Percentiles rank a stretch among this genome's conserved stretches.
Evolutionary conservation across 2,329 filamentous ascomycete genomes (phyloP).

Genomic region (Trichoderma koningii): DNA sequence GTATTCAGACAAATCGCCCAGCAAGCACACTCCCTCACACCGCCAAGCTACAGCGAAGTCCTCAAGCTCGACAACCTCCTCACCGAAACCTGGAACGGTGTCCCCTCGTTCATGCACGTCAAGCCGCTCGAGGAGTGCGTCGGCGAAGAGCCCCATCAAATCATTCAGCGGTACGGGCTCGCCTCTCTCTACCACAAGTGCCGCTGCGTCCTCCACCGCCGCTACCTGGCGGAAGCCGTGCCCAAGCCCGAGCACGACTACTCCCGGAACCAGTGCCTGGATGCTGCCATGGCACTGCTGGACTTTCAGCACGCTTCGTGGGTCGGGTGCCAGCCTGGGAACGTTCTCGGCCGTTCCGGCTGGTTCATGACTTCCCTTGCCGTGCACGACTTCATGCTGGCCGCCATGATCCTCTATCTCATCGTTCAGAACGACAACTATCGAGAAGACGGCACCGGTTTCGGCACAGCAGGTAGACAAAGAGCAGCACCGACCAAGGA

Average conservation of each 20-base stretch:
- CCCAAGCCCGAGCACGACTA: conserved; percentile 51
- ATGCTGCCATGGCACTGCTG: conserved; percentile 52
- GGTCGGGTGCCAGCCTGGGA: conserved; percentile 55
- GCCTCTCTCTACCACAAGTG: conserved; percentile 56
- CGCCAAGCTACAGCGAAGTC: conserved; percentile 53
- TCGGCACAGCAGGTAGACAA: conserved; percentile 42
- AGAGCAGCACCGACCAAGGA: conserved; percentile 41
- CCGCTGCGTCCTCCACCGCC: conserved; percentile 58
- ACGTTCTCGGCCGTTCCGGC: conserved; percentile 52
- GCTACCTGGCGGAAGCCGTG: conserved; percentile 50
- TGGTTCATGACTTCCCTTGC: conserved; percentile 62
- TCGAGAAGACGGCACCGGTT: conserved; percentile 39
- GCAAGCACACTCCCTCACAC: conserved; percentile 51
- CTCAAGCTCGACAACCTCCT: conserved; percentile 51
- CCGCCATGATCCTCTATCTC: conserved; percentile 62
- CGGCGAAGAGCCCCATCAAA: conserved; percentile 47
- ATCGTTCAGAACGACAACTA: conserved; percentile 49
- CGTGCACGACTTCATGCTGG: conserved; percentile 63
- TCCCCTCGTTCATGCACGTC: conserved; percentile 54
- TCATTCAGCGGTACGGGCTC: conserved; percentile 58
- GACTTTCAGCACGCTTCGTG: conserved; percentile 51
- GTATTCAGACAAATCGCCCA: conserved; percentile 54
- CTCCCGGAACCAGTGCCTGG: conserved; percentile 54
- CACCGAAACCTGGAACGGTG: conserved; percentile 46
- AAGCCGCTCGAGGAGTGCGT: conserved; percentile 52